Conservation (phyloP, 2,329 filamentous ascomycete species). For the Drechslerella dactyloides region DNA sequence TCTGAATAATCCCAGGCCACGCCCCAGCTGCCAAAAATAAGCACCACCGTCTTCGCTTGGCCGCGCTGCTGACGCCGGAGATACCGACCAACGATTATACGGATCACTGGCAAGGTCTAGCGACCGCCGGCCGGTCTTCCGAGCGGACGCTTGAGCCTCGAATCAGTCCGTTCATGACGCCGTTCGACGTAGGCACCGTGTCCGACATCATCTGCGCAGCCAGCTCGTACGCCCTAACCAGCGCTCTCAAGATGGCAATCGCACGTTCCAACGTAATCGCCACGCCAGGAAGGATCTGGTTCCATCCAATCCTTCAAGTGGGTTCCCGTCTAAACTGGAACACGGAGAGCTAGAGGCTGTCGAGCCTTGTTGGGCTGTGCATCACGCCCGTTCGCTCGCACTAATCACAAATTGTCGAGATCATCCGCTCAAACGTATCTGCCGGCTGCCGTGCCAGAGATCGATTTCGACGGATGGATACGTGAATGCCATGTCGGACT, state of each 20-base stretch:
- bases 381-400: background rate
- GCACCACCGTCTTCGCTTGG: background rate
- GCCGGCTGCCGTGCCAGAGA: background rate
- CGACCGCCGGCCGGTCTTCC: background rate
- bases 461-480: no score
- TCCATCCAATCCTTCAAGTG: background rate
- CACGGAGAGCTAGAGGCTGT: background rate
- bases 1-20: background rate
- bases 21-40: constrained; percentile 7
- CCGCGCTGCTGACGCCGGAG: background rate
- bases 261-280: background rate
- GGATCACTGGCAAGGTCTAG: background rate
- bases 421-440: background rate
- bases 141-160: background rate
- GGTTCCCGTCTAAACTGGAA: background rate
- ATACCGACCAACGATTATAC: background rate
- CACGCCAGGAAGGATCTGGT: background rate
- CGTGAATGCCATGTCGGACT: background rate
- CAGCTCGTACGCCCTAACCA: no score
- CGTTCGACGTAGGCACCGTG: background rate
- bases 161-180: no score
- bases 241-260: background rate
- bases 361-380: constrained; percentile 7
- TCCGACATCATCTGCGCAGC: background rate
- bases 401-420: background rate